Evolutionary conservation across 164 flowering plant genomes (phyloP), one percentile per base, ranked within the genome.

Genomic region (Chimonanthus praecox): DNA sequence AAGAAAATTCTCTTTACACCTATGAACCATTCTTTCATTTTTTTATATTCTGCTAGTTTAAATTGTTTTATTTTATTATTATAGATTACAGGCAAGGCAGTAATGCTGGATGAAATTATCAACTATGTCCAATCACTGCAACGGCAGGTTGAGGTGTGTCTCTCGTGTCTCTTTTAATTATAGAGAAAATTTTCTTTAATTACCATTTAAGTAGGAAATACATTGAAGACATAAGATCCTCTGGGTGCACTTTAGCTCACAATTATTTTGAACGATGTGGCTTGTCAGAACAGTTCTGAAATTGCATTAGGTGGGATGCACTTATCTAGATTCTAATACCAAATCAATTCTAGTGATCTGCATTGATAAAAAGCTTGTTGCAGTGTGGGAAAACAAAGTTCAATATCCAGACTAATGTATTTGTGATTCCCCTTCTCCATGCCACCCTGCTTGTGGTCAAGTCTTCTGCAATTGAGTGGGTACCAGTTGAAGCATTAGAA

Each of bases 81-180:
- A 4, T 71, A 94, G 98, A 87, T 94, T 62, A 94, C 97, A 71
- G 99, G 99, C 58, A 94, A 92, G 80, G 99, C 99, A 0, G 90
- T 91, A 49, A 94, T 94, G 99, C 95, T 94, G 69, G 99, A 94
- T 83, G 98, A 95, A 82, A 95, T 95, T 74, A 95, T 95, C 78
- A 95, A 95, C 84, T 95, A 95, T 81, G 99, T 95, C 73, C 99
- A 93, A 72, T 93, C 99, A 6, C 83, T 95, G 70, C 99, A 95
- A 80, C 92, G 87, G 75, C 99, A 94, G 73, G 99, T 94, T 46
- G 97, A 94, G 99, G 99, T 94, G 84, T 75, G 88, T 2, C 49
- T 50, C 49, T 67, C 16, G 8, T 13, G 6, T 33, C 48, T 66
- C 4, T 7, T 44, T 48, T 43, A 4, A 54, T 10, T 54, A 1